Conservation (phyloP, 768 basidiomycete species). For the Phaffia australis region DNA sequence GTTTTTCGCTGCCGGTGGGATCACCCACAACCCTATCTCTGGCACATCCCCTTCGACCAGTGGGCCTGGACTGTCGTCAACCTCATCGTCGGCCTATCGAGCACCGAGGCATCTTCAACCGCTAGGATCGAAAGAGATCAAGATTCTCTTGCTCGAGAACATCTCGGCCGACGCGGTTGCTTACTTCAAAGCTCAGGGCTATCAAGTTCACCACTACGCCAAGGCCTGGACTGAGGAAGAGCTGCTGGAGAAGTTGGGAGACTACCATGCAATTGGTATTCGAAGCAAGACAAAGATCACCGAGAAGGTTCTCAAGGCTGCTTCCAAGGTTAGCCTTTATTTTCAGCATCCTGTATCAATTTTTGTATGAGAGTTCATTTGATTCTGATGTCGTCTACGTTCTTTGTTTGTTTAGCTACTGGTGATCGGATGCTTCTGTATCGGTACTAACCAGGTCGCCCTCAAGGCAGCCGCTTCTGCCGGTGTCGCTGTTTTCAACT, state of each 20-base stretch:
- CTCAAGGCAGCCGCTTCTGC: conserved; percentile 66
- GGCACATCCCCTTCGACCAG: conserved; percentile 25
- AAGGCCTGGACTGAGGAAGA: conserved; percentile 87
- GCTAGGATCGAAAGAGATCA: conserved; percentile 56
- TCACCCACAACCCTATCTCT: conserved; percentile 20
- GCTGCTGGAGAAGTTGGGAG: conserved; percentile 61
- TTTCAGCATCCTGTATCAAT: background rate
- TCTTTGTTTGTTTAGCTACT: conserved; percentile 52
- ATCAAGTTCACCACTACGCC: conserved; percentile 77
- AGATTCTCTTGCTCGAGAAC: conserved; percentile 82
- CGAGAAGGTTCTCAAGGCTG: conserved; percentile 71
- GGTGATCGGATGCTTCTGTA: conserved; percentile 97
- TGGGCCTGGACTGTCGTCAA: conserved; percentile 22
- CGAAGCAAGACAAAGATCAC: conserved; percentile 97
- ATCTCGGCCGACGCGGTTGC: conserved; percentile 82
- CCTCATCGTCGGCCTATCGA: too few relatives aligned
- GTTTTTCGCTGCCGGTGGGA: conserved; percentile 11
- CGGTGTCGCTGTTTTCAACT: conserved; percentile 97
- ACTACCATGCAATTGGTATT: conserved; percentile 91
- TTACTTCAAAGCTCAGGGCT: conserved; percentile 69
- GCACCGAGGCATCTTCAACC: too few relatives aligned
- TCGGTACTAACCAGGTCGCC: conserved; percentile 97
- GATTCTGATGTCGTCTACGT: conserved; percentile 2
- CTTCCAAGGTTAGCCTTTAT: conserved; percentile 57
- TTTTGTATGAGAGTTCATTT: background rate